Percentiles rank a stretch among this genome's conserved stretches.
phyloP scores from a whole-genome alignment of 202 grass and related monocot species.

The Digitaria exilis region DNA sequence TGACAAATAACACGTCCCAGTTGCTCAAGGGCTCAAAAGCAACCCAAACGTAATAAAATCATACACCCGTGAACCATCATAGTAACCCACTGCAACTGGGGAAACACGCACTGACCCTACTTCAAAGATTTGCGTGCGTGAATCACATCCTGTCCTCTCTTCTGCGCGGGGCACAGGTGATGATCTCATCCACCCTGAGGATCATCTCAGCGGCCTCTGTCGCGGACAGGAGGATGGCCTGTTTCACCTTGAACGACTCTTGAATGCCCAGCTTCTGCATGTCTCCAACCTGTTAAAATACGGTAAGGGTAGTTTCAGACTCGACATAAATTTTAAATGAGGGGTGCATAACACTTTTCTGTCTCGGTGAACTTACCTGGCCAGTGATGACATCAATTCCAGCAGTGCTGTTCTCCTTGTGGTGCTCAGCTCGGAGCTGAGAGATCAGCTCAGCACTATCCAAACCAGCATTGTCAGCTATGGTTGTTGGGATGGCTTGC shows the following conservation, averaged over 20 bases:
- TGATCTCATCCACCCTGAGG: constrained; percentile 89
- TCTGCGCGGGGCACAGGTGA: constrained; percentile 75
- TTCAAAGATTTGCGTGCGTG: neutral
- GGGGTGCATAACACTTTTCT: neutral
- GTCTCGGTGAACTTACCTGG: constrained; percentile 56
- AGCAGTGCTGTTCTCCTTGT: constrained; percentile 68
- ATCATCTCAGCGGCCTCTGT: constrained; percentile 97
- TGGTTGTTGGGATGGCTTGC: constrained; percentile 91
- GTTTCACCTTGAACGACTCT: constrained; percentile 97
- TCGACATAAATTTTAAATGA: neutral
- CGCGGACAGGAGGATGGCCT: constrained; percentile 81
- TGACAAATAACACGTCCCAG: constrained; percentile 14
- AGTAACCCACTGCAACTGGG: constrained; percentile 10
- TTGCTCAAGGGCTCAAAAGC: neutral
- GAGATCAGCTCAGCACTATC: constrained; percentile 90
- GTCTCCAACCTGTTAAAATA: constrained; percentile 66
- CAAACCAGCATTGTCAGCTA: constrained; percentile 88
- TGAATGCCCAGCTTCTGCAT: constrained; percentile 90
- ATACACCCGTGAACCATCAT: neutral
- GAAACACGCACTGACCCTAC: neutral
- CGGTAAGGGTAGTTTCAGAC: constrained; percentile 8
- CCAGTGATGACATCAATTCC: constrained; percentile 87
- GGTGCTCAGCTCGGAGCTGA: constrained; percentile 97
- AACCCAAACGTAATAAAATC: neutral
- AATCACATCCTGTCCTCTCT: constrained; percentile 95